Conservation (phyloP, 352 stramenopile species). For the Phytopythium boreale region DNA sequence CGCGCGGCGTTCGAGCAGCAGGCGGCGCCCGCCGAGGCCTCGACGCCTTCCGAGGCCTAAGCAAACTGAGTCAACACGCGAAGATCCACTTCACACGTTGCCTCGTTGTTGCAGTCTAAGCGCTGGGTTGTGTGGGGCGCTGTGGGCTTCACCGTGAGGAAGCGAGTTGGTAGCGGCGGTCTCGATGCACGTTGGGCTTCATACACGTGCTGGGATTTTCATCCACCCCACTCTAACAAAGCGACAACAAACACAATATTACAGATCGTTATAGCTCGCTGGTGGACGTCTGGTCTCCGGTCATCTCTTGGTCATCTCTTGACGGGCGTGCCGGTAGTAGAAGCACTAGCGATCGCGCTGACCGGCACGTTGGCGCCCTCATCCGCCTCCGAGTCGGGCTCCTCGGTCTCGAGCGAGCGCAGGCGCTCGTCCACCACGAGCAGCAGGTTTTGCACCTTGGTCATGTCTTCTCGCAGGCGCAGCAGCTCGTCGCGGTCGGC, state of each 20-base stretch:
- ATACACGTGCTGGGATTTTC: background rate
- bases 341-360: background rate
- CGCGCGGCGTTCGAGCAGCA: constrained; percentile 43
- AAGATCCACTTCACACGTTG: background rate
- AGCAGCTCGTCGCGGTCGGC: constrained; percentile 46
- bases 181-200: background rate
- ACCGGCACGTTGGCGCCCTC: background rate
- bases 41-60: constrained; percentile 1
- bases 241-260: background rate
- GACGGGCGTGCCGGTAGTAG: background rate
- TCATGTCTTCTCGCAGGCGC: constrained; percentile 66
- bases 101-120: too few relatives aligned
- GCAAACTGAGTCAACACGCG: background rate
- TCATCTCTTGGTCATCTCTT: background rate
- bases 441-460: constrained; percentile 74
- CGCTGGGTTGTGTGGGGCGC: background rate
- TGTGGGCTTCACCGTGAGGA: too few relatives aligned
- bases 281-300: too few relatives aligned
- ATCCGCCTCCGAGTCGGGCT: constrained; percentile 34
- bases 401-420: constrained; percentile 51
- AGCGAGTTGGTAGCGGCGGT: background rate
- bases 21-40: constrained; percentile 1
- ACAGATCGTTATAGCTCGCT: background rate
- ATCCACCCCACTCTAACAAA: background rate
- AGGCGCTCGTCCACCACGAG: constrained; percentile 72